Conservation (phyloP, 2,329 filamentous ascomycete genomes). For the Phyllosticta citrichinensis region DNA sequence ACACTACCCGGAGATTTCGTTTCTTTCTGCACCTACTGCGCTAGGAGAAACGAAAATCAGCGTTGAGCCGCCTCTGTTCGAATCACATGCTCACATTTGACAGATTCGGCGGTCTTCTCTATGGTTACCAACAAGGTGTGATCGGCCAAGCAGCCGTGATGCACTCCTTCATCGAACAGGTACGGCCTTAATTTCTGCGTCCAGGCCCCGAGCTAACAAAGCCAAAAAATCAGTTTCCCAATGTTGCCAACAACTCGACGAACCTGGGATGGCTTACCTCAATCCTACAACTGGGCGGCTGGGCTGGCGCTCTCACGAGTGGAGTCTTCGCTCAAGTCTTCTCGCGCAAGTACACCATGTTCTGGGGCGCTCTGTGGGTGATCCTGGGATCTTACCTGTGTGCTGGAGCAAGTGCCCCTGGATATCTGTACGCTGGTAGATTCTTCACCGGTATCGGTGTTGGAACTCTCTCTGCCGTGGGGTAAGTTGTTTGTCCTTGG, state of each 20-base stretch:
- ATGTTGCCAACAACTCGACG: conserved; percentile 36
- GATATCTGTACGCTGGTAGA: conserved; percentile 36
- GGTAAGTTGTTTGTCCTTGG: conserved; percentile 12
- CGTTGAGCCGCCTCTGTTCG: not conserved
- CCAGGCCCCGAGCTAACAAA: too few relatives aligned
- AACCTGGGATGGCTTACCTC: conserved; percentile 44
- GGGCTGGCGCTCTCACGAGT: conserved; percentile 38
- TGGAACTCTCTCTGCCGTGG: conserved; percentile 37
- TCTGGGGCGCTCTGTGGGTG: conserved; percentile 38
- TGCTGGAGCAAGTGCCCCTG: conserved; percentile 29
- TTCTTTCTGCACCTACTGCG: too few relatives aligned
- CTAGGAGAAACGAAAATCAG: not conserved
- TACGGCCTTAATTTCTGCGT: too few relatives aligned
- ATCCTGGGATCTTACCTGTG: conserved; percentile 32
- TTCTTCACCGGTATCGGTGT: conserved; percentile 43
- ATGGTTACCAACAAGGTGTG: conserved; percentile 47
- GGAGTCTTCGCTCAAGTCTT: conserved; percentile 42
- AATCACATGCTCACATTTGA: not conserved
- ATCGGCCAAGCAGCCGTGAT: conserved; percentile 46
- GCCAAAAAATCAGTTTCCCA: conserved; percentile 33
- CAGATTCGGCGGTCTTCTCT: conserved; percentile 43
- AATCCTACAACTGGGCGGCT: conserved; percentile 41
- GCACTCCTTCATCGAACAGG: conserved; percentile 34
- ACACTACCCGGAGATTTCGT: too few relatives aligned
- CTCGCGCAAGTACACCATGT: conserved; percentile 44